Base-by-base conservation (phyloP, 2,329 filamentous ascomycete genomes). In the Cladosporium austrohemisphaericum region DNA sequence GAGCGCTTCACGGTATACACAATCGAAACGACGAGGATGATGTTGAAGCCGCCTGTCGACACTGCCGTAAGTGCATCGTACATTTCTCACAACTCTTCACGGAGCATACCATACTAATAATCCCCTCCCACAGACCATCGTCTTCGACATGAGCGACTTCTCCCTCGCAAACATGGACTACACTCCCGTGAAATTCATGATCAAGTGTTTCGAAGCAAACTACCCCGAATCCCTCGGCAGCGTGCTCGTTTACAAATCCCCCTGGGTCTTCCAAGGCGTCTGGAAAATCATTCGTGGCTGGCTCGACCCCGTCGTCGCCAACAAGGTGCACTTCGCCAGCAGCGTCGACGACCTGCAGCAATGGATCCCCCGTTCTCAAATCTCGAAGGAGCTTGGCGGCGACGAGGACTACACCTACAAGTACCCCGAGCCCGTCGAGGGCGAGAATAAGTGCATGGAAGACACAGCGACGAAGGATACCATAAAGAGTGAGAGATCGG, bases 131-230 rank as follows among this genome's bases (percentile, higher is more conserved):
- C 52, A 95, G 88, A 93, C 88, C 33, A 81, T 98, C 55, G 73
- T 98, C 38, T 98, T 98, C 64, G 93, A 98, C 67, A 92, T 98
- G 88, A 95, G 88, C 6, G 82, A 85, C 55, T 97, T 97, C 68
- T 87, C 86, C 14, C 77, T 97, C 73, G 85, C 91, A 13, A 98
- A 98, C 70, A 97, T 98, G 93, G 93, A 98, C 68, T 97, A 97
- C 67, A 81, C 87, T 0, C 92, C 93, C 1, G 88, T 98, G 50
- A 98, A 95, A 64, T 98, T 97, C 72, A 96, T 98, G 86, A 96
- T 98, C 69, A 95, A 95, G 70, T 95, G 91, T 68, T 98, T 98
- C 65, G 93, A 98, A 72, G 93, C 93, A 52, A 97, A 98, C 67
- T 98, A 97, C 61, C 93, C 93, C 1, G 93, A 98, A 68, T 92